A percentile compares a stretch with the other conserved stretches of the same genome.
phyloP scores from a whole-genome alignment of 2,329 filamentous ascomycete species.

The Ascochyta lentis region DNA sequence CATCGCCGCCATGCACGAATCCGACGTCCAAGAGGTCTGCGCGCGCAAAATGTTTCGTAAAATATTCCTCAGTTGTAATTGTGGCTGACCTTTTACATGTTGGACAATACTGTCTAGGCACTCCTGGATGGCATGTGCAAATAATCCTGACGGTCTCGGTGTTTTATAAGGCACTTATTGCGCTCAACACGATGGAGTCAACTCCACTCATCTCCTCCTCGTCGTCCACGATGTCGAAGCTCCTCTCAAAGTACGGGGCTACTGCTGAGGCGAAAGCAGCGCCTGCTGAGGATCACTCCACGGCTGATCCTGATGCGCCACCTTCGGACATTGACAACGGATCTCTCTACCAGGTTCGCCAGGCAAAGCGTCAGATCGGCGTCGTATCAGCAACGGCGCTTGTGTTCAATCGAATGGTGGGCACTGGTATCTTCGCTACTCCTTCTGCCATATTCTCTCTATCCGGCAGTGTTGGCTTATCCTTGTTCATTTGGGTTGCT shows the following conservation, averaged over 20 bases:
- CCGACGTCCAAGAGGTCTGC: constrained; percentile 12
- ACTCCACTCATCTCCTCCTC: constrained; percentile 19
- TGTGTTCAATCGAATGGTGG: constrained; percentile 71
- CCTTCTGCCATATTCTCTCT: constrained; percentile 64
- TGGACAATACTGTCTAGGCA: constrained; percentile 1
- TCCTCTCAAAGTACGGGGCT: constrained; percentile 22
- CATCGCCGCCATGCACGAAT: constrained; percentile 13
- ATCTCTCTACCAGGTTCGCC: constrained; percentile 32
- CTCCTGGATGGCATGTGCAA: constrained; percentile 12
- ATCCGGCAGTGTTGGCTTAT: constrained; percentile 67
- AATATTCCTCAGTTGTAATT: constrained; percentile 9
- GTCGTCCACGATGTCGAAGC: constrained; percentile 21
- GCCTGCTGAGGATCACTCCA: constrained; percentile 12
- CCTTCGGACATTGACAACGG: constrained; percentile 29
- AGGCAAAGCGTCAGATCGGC: constrained; percentile 40
- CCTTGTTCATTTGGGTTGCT: constrained; percentile 68
- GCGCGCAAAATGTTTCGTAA: constrained; percentile 16
- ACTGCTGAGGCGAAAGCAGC: constrained; percentile 13
- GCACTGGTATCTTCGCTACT: constrained; percentile 71
- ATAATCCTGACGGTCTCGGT: background rate
- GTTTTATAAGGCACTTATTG: constrained; percentile 10
- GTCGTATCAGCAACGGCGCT: constrained; percentile 35
- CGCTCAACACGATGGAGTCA: constrained; percentile 10
- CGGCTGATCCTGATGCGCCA: constrained; percentile 12
- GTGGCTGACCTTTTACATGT: constrained; percentile 7